Evolutionary conservation across 768 basidiomycete species (phyloP), one percentile per base, ranked within the genome.

Genomic region (Rhodocollybia butyracea): DNA sequence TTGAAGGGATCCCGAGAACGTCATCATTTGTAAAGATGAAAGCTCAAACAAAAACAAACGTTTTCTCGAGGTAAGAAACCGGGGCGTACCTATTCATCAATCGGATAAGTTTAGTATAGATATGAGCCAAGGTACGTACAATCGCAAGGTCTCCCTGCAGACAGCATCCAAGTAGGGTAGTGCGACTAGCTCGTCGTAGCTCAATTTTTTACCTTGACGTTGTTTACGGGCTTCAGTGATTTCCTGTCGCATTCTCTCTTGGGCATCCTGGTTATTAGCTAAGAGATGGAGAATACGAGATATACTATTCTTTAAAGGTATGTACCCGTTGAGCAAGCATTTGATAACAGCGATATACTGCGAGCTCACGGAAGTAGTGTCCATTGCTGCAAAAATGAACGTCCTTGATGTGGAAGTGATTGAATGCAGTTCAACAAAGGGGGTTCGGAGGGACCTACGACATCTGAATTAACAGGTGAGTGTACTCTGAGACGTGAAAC

Each of bases 101-200:
- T 21, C 8, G 41, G 26, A 29, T 2, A n/a, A 34, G 3, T 6
- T 17, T 30, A n/a, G 30, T 15, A 13, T 3, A 21, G 31, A 26
- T 29, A 12, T 8, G n/a, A 46, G 13, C 10, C 13, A 5, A 11
- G 3, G 38, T 31, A 60, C 68, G 56, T 51, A 72, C 70, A 75
- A 47, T 53, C 76, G 66, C 12, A 77, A 61, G 1, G 74, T 73
- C 57, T 76, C 75, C 36, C 69, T 63, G 54, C 70, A 73, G 10
- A 77, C 59, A 0, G 76, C 75, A 55, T 77, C 73, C 11, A 77
- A 64, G 47, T 71, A 76, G 0, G 73, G 69, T 27, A 76, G 64
- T 15, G 52, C 46, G 13, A 70, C 65, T 6, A 80, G 64, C 2
- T 64, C 62, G 41, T 78, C 75, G 51, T 73, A 77, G 4, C 57